Conservation (phyloP, 2,329 filamentous ascomycete species). For the Diaporthe amygdali region DNA sequence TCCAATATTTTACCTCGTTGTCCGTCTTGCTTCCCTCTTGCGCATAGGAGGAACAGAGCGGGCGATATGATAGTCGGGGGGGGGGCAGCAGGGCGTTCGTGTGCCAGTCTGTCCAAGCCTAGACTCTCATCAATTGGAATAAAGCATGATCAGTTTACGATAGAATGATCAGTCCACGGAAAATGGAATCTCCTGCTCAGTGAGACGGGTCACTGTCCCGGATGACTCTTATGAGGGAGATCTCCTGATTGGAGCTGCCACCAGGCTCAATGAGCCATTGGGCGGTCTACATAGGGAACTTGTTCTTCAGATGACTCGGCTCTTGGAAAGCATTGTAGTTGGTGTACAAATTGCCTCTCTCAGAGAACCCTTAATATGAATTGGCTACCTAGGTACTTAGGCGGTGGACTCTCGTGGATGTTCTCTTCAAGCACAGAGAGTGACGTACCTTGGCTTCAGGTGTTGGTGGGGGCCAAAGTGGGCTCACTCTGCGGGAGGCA, state of each 20-base stretch:
- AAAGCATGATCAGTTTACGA: neutral
- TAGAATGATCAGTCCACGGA: neutral
- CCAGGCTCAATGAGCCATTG: too few relatives aligned
- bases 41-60: neutral
- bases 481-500: neutral
- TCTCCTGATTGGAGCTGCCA: neutral
- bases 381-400: neutral
- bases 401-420: too few relatives aligned
- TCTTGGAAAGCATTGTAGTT: neutral
- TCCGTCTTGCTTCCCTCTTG: neutral
- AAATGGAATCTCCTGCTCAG: neutral
- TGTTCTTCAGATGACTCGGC: neutral
- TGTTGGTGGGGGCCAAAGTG: neutral
- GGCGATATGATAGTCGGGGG: neutral
- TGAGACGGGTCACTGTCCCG: neutral
- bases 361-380: too few relatives aligned
- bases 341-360: neutral
- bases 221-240: neutral
- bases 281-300: too few relatives aligned
- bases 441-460: neutral
- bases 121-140: neutral
- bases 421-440: neutral
- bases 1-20: neutral
- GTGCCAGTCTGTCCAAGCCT: neutral
- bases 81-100: neutral